Conservation (phyloP, 306 rosid species). For the Benincasa hispida region DNA sequence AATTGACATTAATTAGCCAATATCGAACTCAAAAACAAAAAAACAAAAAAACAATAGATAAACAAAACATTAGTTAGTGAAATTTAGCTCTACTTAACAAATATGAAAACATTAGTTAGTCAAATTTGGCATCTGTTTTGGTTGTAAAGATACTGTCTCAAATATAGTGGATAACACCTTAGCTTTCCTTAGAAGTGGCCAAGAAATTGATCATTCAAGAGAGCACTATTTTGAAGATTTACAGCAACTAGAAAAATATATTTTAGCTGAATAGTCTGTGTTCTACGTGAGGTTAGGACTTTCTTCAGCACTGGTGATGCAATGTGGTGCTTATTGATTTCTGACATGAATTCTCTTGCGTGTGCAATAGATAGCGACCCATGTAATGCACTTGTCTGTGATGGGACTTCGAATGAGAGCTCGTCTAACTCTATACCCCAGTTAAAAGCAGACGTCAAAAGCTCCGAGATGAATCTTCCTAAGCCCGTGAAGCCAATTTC, state of each 20-base stretch:
- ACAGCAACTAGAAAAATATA: slow-evolving; percentile 70
- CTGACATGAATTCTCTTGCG: slow-evolving; percentile 87
- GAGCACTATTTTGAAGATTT: slow-evolving; percentile 71
- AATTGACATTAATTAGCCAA: no score
- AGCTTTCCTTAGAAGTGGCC: slow-evolving; percentile 59
- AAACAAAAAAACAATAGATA: no score
- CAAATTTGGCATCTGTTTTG: slow-evolving; percentile 82
- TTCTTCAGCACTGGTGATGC: slow-evolving; percentile 87
- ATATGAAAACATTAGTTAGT: no score
- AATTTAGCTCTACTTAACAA: no score
- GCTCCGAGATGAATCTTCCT: slow-evolving; percentile 38
- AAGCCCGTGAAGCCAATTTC: slow-evolving; percentile 32
- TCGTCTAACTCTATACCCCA: slow-evolving; percentile 29
- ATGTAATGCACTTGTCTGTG: slow-evolving; percentile 26
- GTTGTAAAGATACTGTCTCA: slow-evolving; percentile 67
- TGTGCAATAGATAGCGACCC: slow-evolving; percentile 67
- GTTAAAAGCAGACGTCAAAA: slow-evolving; percentile 34
- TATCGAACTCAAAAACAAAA: no score
- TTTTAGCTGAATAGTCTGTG: slow-evolving; percentile 84
- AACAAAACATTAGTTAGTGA: no score
- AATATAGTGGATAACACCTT: slow-evolving; percentile 70
- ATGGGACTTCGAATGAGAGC: slow-evolving; percentile 24
- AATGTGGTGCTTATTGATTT: slow-evolving; percentile 80
- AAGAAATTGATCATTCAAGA: slow-evolving; percentile 62
- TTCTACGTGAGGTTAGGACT: slow-evolving; percentile 80